A percentile compares a stretch with the other conserved stretches of the same genome.
These are phyloP conservation scores for Pyropia yezoensis DNA, from an alignment of 23 red algal genomes.

Conservation along the genomic window DNA sequence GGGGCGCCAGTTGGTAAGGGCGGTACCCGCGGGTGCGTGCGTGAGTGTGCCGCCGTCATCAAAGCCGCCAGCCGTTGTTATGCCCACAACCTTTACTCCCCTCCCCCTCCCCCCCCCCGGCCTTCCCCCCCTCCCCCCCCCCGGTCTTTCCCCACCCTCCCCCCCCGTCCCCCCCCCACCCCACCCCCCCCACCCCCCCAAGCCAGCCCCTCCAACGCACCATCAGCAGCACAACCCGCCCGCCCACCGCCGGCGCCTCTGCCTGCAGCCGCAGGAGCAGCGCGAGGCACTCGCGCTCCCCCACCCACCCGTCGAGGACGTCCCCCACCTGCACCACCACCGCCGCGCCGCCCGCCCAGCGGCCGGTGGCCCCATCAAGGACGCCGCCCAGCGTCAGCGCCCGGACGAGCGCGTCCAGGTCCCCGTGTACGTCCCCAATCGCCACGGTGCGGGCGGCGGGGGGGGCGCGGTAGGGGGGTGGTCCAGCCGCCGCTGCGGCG, in stretches of 20 bases:
- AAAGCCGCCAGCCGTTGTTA: too few relatives aligned
- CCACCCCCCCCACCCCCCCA: conserved; percentile 21
- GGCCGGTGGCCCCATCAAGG: neutral
- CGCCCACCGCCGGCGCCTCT: neutral
- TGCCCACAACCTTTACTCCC: too few relatives aligned
- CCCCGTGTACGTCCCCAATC: conserved; percentile 31
- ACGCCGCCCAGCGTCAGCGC: conserved; percentile 9
- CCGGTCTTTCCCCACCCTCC: neutral
- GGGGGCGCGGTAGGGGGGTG: neutral
- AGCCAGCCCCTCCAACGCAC: too few relatives aligned
- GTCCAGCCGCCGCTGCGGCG: too few relatives aligned
- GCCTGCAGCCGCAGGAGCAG: conserved; percentile 4
- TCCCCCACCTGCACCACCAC: conserved; percentile 33
- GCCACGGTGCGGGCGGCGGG: neutral
- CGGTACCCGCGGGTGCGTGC: too few relatives aligned
- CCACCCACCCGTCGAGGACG: conserved; percentile 15
- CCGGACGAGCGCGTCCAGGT: conserved; percentile 3
- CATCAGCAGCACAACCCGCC: conserved; percentile 2
- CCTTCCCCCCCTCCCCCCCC: conserved; percentile 20
- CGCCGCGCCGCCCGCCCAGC: conserved; percentile 9
- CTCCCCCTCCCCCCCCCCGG: neutral
- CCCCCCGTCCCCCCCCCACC: neutral
- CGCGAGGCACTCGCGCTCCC: conserved; percentile 13
- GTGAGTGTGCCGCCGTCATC: too few relatives aligned
- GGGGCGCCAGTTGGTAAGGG: too few relatives aligned